Evolutionary conservation across 495 filamentous ascomycete genomes (phyloP).

Genomic region (Corynascus novoguineensis): DNA sequence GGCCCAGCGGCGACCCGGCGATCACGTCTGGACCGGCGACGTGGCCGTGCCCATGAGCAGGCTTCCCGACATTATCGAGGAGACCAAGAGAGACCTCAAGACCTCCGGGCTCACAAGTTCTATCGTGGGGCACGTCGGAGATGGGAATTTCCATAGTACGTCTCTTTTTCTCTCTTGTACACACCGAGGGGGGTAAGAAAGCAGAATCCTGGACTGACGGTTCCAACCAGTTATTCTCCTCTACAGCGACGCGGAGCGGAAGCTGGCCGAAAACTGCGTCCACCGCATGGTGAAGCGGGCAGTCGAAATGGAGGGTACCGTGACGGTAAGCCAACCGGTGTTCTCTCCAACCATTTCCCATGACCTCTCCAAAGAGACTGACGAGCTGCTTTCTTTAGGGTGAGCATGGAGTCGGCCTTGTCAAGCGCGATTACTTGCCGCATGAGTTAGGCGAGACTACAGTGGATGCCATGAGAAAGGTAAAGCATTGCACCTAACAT

Average conservation of each 20-base stretch:
- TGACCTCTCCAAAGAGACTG: too few species aligned
- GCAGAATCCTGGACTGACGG: conserved; percentile 11
- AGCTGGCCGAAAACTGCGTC: conserved; percentile 62
- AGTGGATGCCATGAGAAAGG: conserved; percentile 76
- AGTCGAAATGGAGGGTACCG: conserved; percentile 76
- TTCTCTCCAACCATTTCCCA: not conserved
- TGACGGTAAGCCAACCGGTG: conserved; percentile 46
- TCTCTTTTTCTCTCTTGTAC: not conserved
- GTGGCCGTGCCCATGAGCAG: conserved; percentile 74
- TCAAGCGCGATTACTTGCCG: conserved; percentile 74
- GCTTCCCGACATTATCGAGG: conserved; percentile 69
- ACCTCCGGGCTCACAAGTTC: conserved; percentile 60
- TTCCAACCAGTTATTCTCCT: conserved; percentile 55
- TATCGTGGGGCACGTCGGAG: conserved; percentile 78
- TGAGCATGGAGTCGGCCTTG: conserved; percentile 75
- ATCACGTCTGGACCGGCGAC: conserved; percentile 78
- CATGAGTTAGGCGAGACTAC: conserved; percentile 67
- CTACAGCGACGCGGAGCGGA: conserved; percentile 61
- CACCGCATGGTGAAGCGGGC: conserved; percentile 81
- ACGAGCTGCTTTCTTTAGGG: conserved; percentile 36
- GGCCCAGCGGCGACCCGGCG: conserved; percentile 50
- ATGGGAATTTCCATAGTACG: conserved; percentile 77
- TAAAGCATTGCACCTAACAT: conserved; percentile 29
- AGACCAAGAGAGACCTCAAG: conserved; percentile 67
- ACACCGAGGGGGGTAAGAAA: not conserved